phyloP scores from a whole-genome alignment of 371 early-diverging fungal species.

The Mucor ambiguus region DNA sequence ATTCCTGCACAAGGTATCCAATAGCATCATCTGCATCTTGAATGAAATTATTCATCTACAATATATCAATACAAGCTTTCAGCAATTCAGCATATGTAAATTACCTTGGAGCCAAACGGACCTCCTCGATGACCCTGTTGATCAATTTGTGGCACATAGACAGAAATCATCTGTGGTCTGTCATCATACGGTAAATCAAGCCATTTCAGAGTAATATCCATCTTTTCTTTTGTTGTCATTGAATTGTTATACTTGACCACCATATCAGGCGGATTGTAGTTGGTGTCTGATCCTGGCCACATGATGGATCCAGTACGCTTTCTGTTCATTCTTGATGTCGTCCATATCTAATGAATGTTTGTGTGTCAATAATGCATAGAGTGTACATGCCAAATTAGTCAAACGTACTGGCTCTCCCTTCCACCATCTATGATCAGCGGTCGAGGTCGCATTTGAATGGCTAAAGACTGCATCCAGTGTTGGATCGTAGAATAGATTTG shows the following conservation, averaged over 20 bases:
- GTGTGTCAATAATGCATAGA: background rate
- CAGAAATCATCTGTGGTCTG: conserved; percentile 77
- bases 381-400: background rate
- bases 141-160: conserved; percentile 88
- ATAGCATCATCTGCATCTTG: conserved; percentile 68
- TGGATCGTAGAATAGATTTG: conserved; percentile 88
- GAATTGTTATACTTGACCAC: conserved; percentile 56
- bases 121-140: conserved; percentile 80
- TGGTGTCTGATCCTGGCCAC: conserved; percentile 88
- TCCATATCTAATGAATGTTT: conserved; percentile 84
- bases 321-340: conserved; percentile 74
- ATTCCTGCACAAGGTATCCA: conserved; percentile 57
- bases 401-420: conserved; percentile 81
- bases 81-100: too few relatives aligned
- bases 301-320: conserved; percentile 73
- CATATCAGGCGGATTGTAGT: conserved; percentile 66
- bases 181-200: conserved; percentile 68
- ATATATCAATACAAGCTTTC: background rate
- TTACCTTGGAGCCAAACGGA: conserved; percentile 63
- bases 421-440: conserved; percentile 80
- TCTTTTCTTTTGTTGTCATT: conserved; percentile 57
- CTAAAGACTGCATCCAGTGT: conserved; percentile 71
- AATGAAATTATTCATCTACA: conserved; percentile 63
- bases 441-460: conserved; percentile 65
- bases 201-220: conserved; percentile 73